A percentile compares a stretch with the other conserved stretches of the same genome.
Evolutionary conservation across 1,139 yeast genomes (phyloP).

Genomic region (Scheffersomyces lignicola): DNA sequence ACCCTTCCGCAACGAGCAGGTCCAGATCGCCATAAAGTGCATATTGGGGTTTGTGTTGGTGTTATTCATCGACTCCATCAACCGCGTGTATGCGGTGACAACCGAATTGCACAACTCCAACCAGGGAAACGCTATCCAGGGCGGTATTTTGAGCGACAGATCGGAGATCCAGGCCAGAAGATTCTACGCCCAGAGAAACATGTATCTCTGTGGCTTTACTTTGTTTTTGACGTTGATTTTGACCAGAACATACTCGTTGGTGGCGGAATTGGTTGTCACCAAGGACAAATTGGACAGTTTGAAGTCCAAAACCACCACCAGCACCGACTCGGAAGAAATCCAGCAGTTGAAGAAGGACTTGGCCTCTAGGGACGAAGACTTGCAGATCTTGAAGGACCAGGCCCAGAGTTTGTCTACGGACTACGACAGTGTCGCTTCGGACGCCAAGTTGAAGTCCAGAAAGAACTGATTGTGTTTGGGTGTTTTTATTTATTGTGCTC

Average conservation of each 20-base stretch:
- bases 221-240: conserved; percentile 84
- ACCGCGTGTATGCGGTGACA: conserved; percentile 74
- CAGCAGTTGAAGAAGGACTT: conserved; percentile 54
- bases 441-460: conserved; percentile 11
- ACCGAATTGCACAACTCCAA: conserved; percentile 50
- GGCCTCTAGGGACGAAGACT: conserved; percentile 60
- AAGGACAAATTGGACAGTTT: conserved; percentile 61
- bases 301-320: conserved; percentile 20
- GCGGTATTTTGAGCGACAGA: conserved; percentile 41
- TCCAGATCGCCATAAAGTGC: conserved; percentile 79
- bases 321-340: conserved; percentile 38
- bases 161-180: conserved; percentile 85
- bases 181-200: conserved; percentile 94
- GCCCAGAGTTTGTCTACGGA: conserved; percentile 67
- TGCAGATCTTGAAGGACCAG: conserved; percentile 69
- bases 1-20: conserved; percentile 70
- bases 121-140: background rate
- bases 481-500: background rate
- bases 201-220: conserved; percentile 95
- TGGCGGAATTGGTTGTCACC: conserved; percentile 65
- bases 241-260: conserved; percentile 82
- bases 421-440: conserved; percentile 36
- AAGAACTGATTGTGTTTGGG: conserved; percentile 4
- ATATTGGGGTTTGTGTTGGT: conserved; percentile 81
- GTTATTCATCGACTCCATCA: conserved; percentile 84